A percentile compares a stretch with the other conserved stretches of the same genome.
Conservation (phyloP, 129 eudicot genomes). For the Gnaphalium uliginosum region DNA sequence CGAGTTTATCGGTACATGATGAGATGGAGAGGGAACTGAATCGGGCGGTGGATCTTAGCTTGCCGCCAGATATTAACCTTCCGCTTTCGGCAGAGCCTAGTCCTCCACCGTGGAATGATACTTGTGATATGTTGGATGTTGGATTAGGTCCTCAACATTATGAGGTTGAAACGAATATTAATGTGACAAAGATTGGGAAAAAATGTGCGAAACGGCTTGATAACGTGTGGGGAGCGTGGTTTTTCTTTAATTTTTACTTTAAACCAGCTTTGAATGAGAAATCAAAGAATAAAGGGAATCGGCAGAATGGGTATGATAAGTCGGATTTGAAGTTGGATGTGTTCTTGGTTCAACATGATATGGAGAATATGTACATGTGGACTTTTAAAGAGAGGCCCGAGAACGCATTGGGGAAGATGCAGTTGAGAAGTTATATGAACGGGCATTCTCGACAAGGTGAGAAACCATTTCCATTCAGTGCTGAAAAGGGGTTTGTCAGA, state of each 20-base stretch:
- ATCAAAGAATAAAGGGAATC: slow-evolving; percentile 43
- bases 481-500: slow-evolving; percentile 63
- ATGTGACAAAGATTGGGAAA: slow-evolving; percentile 62
- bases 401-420: slow-evolving; percentile 76
- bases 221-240: slow-evolving; percentile 88
- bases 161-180: slow-evolving; percentile 54
- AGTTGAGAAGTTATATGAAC: slow-evolving; percentile 66
- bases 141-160: slow-evolving; percentile 64
- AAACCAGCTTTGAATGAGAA: slow-evolving; percentile 64
- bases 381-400: slow-evolving; percentile 68
- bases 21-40: slow-evolving; percentile 63
- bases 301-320: slow-evolving; percentile 60
- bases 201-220: slow-evolving; percentile 68
- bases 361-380: slow-evolving; percentile 88
- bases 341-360: slow-evolving; percentile 74
- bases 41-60: slow-evolving; percentile 47
- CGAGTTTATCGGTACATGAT: slow-evolving; percentile 55
- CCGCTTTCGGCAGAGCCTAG: slow-evolving; percentile 72
- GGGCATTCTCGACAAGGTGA: slow-evolving; percentile 76
- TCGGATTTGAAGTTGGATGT: slow-evolving; percentile 65
- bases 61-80: slow-evolving; percentile 63
- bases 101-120: slow-evolving; percentile 71
- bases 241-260: slow-evolving; percentile 64
- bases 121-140: slow-evolving; percentile 59
- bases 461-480: slow-evolving; percentile 64